These are phyloP conservation scores for Pythium rhizo-oryzae DNA, from an alignment of 352 stramenopile species.

Conservation along the genomic window DNA sequence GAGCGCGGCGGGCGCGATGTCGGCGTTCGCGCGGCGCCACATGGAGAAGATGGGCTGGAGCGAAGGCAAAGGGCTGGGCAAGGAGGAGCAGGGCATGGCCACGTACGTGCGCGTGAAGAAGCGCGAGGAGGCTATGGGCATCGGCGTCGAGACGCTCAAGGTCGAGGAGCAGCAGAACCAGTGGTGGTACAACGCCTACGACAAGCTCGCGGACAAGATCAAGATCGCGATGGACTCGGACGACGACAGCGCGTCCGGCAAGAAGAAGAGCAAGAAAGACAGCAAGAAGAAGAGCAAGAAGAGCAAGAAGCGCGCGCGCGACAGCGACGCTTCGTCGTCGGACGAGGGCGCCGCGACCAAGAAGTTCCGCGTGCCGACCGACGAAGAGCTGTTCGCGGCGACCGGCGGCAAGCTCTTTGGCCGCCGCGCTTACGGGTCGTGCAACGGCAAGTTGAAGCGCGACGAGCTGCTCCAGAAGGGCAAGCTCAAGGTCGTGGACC, in stretches of 20 bases:
- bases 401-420: slow-evolving; percentile 96
- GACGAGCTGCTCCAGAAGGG: slow-evolving; percentile 58
- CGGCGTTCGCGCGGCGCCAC: slow-evolving; percentile 81
- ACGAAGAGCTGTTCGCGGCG: slow-evolving; percentile 96
- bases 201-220: slow-evolving; percentile 88
- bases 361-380: slow-evolving; percentile 83
- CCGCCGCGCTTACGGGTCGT: slow-evolving; percentile 91
- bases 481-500: slow-evolving; percentile 5
- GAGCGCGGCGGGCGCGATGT: slow-evolving; percentile 61
- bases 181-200: slow-evolving; percentile 91
- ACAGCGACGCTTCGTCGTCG: slow-evolving; percentile 24
- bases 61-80: slow-evolving; percentile 96
- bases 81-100: slow-evolving; percentile 92
- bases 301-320: slow-evolving; percentile 38
- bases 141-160: slow-evolving; percentile 85
- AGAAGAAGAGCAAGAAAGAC: slow-evolving; percentile 62
- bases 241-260: slow-evolving; percentile 42
- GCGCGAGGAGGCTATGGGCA: slow-evolving; percentile 91
- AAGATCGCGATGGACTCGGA: slow-evolving; percentile 72
- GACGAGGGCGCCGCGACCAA: slow-evolving; percentile 34
- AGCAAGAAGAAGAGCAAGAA: slow-evolving; percentile 62
- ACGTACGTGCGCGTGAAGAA: slow-evolving; percentile 95
- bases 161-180: slow-evolving; percentile 70
- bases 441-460: slow-evolving; percentile 86
- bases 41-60: slow-evolving; percentile 97